These are phyloP conservation scores for Cercospora sp. DNA, from an alignment of 2,329 filamentous ascomycete species.

Conservation along the genomic window DNA sequence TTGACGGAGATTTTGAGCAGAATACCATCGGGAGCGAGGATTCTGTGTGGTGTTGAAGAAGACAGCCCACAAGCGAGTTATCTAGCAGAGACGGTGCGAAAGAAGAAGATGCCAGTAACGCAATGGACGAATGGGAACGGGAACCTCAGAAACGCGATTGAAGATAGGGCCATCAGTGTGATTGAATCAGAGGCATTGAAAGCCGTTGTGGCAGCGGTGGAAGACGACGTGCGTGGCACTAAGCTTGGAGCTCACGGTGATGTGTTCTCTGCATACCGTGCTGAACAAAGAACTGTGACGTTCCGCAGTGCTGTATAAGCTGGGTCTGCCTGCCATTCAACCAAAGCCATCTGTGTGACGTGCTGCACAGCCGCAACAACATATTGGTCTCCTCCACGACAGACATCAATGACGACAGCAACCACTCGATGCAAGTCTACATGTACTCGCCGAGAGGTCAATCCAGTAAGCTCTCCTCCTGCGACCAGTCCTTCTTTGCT, in stretches of 20 bases:
- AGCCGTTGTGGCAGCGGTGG: slow-evolving; percentile 6
- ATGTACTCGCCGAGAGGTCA: not conserved
- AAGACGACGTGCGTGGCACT: slow-evolving; percentile 9
- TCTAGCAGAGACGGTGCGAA: slow-evolving; percentile 3
- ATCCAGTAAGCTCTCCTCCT: slow-evolving; percentile 18
- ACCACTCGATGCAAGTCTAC: not conserved
- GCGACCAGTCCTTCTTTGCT: slow-evolving; percentile 8
- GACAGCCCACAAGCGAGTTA: slow-evolving; percentile 17
- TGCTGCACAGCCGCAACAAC: not conserved
- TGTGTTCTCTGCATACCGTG: slow-evolving; percentile 13
- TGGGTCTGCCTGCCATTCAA: not conserved
- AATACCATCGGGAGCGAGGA: not conserved
- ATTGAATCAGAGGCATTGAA: not conserved
- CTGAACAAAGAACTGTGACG: not conserved
- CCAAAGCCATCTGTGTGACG: not conserved
- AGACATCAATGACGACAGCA: not conserved
- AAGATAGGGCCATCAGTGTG: not conserved
- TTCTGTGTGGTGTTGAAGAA: slow-evolving; percentile 22
- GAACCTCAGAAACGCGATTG: not conserved
- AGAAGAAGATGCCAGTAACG: slow-evolving; percentile 3
- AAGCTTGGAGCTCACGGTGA: slow-evolving; percentile 10
- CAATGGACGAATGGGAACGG: slow-evolving; percentile 1
- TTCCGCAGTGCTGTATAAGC: not conserved
- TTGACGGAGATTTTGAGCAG: slow-evolving; percentile 1
- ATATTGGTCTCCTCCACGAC: not conserved